Percentiles rank a stretch among this genome's conserved stretches.
Evolutionary conservation across 345 rosid genomes (phyloP).

Genomic region (Eucalyptus tenuipes): DNA sequence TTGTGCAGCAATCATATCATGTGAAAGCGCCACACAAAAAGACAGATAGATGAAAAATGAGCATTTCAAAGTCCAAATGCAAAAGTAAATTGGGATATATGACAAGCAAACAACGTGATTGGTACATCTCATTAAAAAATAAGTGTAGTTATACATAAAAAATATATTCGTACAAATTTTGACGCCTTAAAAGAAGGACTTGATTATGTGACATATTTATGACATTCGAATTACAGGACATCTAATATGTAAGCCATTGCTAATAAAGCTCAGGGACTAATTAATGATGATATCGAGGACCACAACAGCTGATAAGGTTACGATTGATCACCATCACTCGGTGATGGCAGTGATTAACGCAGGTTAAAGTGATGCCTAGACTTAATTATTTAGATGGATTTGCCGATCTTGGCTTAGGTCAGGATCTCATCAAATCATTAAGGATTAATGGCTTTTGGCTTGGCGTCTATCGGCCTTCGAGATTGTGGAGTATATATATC

Average conservation of each 20-base stretch:
- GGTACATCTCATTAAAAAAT: rapidly evolving
- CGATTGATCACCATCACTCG: not conserved
- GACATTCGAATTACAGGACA: not conserved
- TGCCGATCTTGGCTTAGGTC: not conserved
- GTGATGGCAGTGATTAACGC: not conserved
- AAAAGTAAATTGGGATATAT: not conserved
- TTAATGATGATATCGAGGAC: not conserved
- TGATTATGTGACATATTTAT: not conserved
- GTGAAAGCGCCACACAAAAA: not conserved
- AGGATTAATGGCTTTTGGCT: not conserved
- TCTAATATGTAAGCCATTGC: not conserved
- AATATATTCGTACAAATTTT: not conserved
- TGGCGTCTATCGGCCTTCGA: not conserved
- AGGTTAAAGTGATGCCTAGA: not conserved
- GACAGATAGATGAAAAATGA: rapidly evolving
- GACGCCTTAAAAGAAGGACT: not conserved
- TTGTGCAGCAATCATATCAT: not conserved
- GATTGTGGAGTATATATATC: not conserved
- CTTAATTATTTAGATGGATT: not conserved
- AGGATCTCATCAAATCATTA: not conserved
- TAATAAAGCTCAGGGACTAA: not conserved
- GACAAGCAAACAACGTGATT: not conserved
- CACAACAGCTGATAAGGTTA: not conserved
- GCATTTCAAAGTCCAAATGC: not conserved
- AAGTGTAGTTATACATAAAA: not conserved